These are phyloP conservation scores for Lipomyces chichibuensis DNA, from an alignment of 805 yeast genomes.

Conservation along the genomic window DNA sequence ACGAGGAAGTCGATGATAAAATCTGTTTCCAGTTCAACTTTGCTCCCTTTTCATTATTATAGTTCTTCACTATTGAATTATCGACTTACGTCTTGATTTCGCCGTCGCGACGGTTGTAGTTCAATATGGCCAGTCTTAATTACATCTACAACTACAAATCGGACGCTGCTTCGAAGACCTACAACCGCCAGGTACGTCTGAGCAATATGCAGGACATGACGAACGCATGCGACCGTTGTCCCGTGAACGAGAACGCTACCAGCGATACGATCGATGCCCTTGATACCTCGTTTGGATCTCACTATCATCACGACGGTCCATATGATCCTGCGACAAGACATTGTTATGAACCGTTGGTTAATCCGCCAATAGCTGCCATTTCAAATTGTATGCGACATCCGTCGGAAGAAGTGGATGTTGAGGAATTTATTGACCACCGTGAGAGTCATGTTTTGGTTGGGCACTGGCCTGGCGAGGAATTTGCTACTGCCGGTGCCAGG, in stretches of 20 bases:
- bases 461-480: slow-evolving; percentile 18
- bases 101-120: neutral
- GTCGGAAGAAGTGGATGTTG: slow-evolving; percentile 6
- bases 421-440: neutral
- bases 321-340: slow-evolving; percentile 11
- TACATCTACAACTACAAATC: neutral
- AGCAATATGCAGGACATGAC: neutral
- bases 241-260: neutral
- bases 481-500: slow-evolving; percentile 9
- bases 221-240: neutral
- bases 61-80: no score
- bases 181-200: neutral
- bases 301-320: slow-evolving; percentile 19
- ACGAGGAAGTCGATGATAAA: neutral
- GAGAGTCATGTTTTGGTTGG: slow-evolving; percentile 8
- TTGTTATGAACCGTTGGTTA: slow-evolving; percentile 1
- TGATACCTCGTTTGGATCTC: slow-evolving; percentile 12
- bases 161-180: neutral
- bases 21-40: neutral
- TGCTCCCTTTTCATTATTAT: neutral
- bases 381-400: neutral
- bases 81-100: neutral
- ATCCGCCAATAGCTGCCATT: slow-evolving; percentile 13
- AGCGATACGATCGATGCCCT: slow-evolving; percentile 15
- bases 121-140: neutral